Evolutionary conservation across 2,329 filamentous ascomycete genomes (phyloP).

Genomic region (Botrytis deweyae): DNA sequence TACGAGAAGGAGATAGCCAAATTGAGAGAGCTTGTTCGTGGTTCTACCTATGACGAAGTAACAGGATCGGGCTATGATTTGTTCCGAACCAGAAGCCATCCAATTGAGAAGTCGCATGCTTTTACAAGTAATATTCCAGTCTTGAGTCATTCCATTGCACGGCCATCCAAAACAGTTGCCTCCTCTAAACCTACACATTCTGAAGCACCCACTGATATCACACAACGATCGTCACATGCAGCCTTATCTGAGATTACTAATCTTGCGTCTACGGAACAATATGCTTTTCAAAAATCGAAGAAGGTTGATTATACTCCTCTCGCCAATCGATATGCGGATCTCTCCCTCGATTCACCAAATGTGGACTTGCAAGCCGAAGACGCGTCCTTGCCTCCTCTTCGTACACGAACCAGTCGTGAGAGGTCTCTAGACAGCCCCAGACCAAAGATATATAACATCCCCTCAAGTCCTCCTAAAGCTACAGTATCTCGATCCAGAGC

Average conservation of each 20-base stretch:
- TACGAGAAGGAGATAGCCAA: slow-evolving; percentile 28
- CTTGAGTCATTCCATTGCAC: slow-evolving; percentile 26
- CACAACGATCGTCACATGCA: slow-evolving; percentile 25
- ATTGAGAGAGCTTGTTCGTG: slow-evolving; percentile 20
- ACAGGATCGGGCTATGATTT: background rate
- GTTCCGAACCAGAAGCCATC: slow-evolving; percentile 7
- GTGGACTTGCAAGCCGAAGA: slow-evolving; percentile 29
- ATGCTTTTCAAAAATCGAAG: slow-evolving; percentile 28
- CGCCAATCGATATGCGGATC: slow-evolving; percentile 27
- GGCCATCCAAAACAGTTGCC: slow-evolving; percentile 27
- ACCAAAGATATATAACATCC: slow-evolving; percentile 36
- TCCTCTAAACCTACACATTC: slow-evolving; percentile 22
- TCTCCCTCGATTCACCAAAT: slow-evolving; percentile 27
- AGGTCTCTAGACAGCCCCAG: slow-evolving; percentile 30
- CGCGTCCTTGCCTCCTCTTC: slow-evolving; percentile 24
- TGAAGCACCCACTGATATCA: slow-evolving; percentile 24
- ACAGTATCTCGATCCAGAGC: slow-evolving; percentile 27
- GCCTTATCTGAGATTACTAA: slow-evolving; percentile 37
- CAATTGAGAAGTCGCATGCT: slow-evolving; percentile 20
- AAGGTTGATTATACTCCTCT: slow-evolving; percentile 34
- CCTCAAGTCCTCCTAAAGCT: slow-evolving; percentile 36
- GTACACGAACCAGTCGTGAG: slow-evolving; percentile 27
- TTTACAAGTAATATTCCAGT: slow-evolving; percentile 31
- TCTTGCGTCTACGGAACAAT: slow-evolving; percentile 27
- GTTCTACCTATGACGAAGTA: slow-evolving; percentile 6